Percentiles rank a stretch among this genome's conserved stretches.
Evolutionary conservation across 2,329 filamentous ascomycete species (phyloP).

Genomic region (Calonectria pseudoturangicola): DNA sequence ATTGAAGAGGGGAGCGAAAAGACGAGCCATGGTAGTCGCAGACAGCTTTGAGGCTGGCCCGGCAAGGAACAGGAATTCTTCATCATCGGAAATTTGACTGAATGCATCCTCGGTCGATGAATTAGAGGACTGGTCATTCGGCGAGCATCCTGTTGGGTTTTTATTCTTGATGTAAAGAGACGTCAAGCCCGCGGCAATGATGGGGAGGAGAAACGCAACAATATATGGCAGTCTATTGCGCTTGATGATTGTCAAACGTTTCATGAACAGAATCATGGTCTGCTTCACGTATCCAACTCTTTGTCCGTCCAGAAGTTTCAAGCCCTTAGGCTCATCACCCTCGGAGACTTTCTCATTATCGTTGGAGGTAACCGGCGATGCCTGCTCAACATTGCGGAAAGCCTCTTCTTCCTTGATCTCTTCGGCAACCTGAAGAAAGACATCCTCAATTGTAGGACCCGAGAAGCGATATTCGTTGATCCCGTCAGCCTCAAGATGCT

Average conservation of each 20-base stretch:
- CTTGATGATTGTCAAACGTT: constrained; percentile 85
- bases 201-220: constrained; percentile 84
- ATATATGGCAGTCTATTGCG: constrained; percentile 86
- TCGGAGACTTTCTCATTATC: constrained; percentile 50
- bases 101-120: constrained; percentile 62
- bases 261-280: constrained; percentile 83
- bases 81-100: constrained; percentile 57
- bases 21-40: constrained; percentile 50
- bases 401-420: constrained; percentile 78
- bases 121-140: constrained; percentile 67
- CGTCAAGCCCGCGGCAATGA: constrained; percentile 86
- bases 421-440: constrained; percentile 90
- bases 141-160: constrained; percentile 70
- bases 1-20: constrained; percentile 65
- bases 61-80: constrained; percentile 54
- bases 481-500: constrained; percentile 78
- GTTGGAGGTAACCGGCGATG: constrained; percentile 39
- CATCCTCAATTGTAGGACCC: constrained; percentile 93
- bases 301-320: constrained; percentile 80
- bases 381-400: constrained; percentile 52
- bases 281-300: constrained; percentile 83
- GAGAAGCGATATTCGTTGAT: constrained; percentile 89
- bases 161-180: constrained; percentile 82
- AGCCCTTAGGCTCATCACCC: constrained; percentile 57
- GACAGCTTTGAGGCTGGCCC: constrained; percentile 63